phyloP scores from a whole-genome alignment of 2,329 filamentous ascomycete species.

The Tolypocladium nubicola region DNA sequence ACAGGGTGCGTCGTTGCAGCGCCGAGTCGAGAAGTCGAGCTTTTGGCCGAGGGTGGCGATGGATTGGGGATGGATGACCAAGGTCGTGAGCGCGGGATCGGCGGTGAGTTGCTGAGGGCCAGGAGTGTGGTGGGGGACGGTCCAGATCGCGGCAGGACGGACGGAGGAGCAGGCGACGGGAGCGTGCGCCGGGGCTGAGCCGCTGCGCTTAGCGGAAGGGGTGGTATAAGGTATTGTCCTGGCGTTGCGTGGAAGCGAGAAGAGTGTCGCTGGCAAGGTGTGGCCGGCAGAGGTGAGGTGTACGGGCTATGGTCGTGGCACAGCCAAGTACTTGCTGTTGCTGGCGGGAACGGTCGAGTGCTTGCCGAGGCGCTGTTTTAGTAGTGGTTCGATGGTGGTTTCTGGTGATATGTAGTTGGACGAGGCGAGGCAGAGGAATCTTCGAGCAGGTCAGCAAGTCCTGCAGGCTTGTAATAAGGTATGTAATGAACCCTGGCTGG shows the following conservation, averaged over 20 bases:
- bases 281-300: not conserved
- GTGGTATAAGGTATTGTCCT: not conserved
- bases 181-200: not conserved
- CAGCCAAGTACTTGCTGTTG: not conserved
- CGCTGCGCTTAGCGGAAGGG: not conserved
- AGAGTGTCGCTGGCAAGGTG: not conserved
- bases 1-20: not conserved
- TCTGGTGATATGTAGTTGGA: not conserved
- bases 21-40: not conserved
- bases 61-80: not conserved
- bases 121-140: not conserved
- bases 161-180: not conserved
- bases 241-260: not conserved
- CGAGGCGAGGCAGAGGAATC: not conserved
- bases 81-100: not conserved
- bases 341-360: not conserved
- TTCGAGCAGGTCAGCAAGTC: not conserved
- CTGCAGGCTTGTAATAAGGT: not conserved
- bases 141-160: not conserved
- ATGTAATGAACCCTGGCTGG: not conserved
- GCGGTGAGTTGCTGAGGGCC: not conserved
- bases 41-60: not conserved
- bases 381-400: not conserved
- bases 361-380: not conserved
- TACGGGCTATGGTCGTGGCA: not conserved